Evolutionary conservation across 257 asterid genomes (phyloP), one percentile per base, ranked within the genome.

Genomic region (Nicotiana tabacum): DNA sequence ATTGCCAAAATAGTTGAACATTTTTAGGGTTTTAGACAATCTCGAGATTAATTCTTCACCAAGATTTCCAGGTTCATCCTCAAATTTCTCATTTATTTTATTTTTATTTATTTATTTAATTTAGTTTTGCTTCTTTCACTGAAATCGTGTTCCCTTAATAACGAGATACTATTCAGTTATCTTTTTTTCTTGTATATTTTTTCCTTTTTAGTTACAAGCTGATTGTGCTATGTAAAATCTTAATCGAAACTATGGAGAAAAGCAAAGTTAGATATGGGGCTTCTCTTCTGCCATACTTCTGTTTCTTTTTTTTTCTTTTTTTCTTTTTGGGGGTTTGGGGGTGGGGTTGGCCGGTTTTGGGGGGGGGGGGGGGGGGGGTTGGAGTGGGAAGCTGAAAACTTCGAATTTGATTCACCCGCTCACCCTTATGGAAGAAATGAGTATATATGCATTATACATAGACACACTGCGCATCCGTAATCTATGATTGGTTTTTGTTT

Each of bases 21-120:
- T 74, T 51, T 12, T 51, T 51, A 48, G 64, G 80, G 64, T 48
- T 74, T 74, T 74, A 24, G 62, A 72, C 27, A 29, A 43, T 46
- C 60, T 46, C 21, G 37, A 46, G 78, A 21, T 46, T 24, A 8
- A 57, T 43, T 21, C 60, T 72, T 72, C 58, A 12, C 60, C 80
- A 74, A 51, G 62, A 74, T 74, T 48, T 74, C 80, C 80, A 74
- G 80, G 80, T 74, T 27, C 27, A 51, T 74, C 16, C 16, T 74
- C 24, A 21, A 46, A 21, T 72, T 72, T 72, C 39, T 46, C 61
- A 18, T 13, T 15, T n/a, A 0, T 67, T 9, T 27, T 29, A 2
- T 72, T 6, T 10, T 10, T 61, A 6, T n/a, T n/a, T 9, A 1
- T 11, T 24, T 24, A 21, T 70, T 43, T 43, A 5, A 9, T 43